These are phyloP conservation scores for Hypoxylon cercidicola DNA, from an alignment of 495 filamentous ascomycete genomes.

Conservation along the genomic window DNA sequence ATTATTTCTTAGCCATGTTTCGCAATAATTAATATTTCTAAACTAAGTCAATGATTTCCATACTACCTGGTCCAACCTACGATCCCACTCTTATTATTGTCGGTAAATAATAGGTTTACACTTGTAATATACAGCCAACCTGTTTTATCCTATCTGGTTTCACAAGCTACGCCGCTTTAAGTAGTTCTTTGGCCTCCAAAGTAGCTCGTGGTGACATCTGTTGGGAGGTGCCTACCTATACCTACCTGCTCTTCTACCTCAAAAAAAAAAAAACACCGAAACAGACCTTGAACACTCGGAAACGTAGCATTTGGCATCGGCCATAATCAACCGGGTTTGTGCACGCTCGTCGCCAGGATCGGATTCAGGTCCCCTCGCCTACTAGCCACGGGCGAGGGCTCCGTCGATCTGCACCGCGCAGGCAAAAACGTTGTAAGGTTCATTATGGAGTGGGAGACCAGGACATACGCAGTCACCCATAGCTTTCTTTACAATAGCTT, in stretches of 20 bases:
- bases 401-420: neutral
- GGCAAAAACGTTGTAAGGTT: too few species aligned
- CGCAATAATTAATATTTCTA: too few species aligned
- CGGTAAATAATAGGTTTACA: too few species aligned
- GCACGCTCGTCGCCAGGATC: neutral
- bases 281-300: neutral
- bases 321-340: neutral
- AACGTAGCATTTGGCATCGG: neutral
- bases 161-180: neutral
- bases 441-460: too few species aligned
- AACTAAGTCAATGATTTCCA: too few species aligned
- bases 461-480: too few species aligned
- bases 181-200: neutral
- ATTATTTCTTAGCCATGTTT: too few species aligned
- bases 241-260: neutral
- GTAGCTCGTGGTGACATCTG: neutral
- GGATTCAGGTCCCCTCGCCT: neutral
- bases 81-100: too few species aligned
- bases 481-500: too few species aligned
- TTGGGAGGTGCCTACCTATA: neutral
- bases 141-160: neutral
- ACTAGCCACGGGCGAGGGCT: neutral
- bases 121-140: too few species aligned
- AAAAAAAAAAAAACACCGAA: neutral
- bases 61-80: too few species aligned